These are phyloP conservation scores for Ascochyta koolunga DNA, from an alignment of 2,329 filamentous ascomycete genomes.

Conservation along the genomic window DNA sequence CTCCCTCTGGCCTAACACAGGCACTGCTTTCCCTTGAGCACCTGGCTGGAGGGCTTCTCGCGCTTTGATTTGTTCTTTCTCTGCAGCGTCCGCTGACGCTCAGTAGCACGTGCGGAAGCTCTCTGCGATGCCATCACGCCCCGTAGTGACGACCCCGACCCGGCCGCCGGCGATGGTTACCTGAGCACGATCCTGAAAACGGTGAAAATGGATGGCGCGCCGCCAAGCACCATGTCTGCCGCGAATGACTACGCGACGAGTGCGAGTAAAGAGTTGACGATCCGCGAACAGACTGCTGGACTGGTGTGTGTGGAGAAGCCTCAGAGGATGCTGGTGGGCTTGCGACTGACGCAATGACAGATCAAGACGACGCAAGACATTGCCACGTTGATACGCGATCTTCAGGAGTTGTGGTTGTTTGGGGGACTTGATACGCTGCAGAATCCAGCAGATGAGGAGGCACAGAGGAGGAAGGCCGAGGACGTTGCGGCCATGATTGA, in stretches of 20 bases:
- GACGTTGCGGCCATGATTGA: slow-evolving; percentile 26
- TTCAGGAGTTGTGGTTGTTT: slow-evolving; percentile 73
- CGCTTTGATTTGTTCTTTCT: too few species aligned
- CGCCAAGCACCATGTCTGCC: slow-evolving; percentile 21
- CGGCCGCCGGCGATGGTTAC: slow-evolving; percentile 41
- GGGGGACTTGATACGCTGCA: slow-evolving; percentile 65
- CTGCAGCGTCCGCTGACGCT: not conserved
- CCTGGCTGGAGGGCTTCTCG: not conserved
- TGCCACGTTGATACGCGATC: slow-evolving; percentile 63
- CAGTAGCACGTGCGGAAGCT: slow-evolving; percentile 48
- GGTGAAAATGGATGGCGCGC: slow-evolving; percentile 57
- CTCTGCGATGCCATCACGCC: slow-evolving; percentile 50
- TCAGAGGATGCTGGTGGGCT: not conserved
- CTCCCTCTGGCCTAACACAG: not conserved
- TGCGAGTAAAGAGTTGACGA: slow-evolving; percentile 63
- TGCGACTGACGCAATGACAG: slow-evolving; percentile 29
- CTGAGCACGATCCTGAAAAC: slow-evolving; percentile 62
- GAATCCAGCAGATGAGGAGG: slow-evolving; percentile 35
- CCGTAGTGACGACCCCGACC: slow-evolving; percentile 50
- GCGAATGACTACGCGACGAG: slow-evolving; percentile 61
- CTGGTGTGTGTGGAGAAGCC: slow-evolving; percentile 51
- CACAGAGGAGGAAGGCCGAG: slow-evolving; percentile 20
- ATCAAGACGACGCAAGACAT: slow-evolving; percentile 68
- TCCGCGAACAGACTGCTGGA: slow-evolving; percentile 64
- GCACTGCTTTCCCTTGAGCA: not conserved